Percentiles rank a stretch among this genome's conserved stretches.
Conservation (phyloP, 352 stramenopile genomes). For the Phytophthora hibernalis region DNA sequence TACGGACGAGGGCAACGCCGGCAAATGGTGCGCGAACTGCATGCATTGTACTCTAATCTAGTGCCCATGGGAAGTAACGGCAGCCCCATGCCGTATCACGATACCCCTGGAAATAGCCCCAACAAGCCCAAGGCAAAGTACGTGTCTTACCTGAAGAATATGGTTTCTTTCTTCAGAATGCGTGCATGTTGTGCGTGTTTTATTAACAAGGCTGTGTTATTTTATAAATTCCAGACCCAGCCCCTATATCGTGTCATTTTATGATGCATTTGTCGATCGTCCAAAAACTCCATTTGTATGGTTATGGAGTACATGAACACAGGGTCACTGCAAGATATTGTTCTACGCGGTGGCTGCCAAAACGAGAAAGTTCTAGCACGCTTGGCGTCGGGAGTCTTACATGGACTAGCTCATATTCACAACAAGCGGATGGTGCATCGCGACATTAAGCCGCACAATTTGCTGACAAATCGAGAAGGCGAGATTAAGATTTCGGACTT, state of each 20-base stretch:
- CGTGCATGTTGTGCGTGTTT: neutral
- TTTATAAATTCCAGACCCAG: conserved; percentile 56
- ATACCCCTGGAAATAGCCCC: conserved; percentile 19
- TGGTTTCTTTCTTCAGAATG: neutral
- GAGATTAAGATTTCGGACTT: conserved; percentile 92
- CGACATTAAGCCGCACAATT: conserved; percentile 93
- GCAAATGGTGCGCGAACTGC: conserved; percentile 92
- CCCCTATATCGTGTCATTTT: conserved; percentile 93
- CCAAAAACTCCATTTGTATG: conserved; percentile 88
- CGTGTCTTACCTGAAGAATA: conserved; percentile 8
- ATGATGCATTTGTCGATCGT: conserved; percentile 92
- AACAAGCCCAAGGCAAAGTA: conserved; percentile 55
- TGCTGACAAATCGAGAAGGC: conserved; percentile 88
- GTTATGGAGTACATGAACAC: conserved; percentile 96
- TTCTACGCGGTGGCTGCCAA: conserved; percentile 78
- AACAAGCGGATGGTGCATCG: conserved; percentile 90
- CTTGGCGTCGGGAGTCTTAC: conserved; percentile 75
- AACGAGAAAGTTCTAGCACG: conserved; percentile 86
- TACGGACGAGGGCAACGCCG: conserved; percentile 84
- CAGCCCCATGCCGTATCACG: conserved; percentile 30
- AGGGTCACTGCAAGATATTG: conserved; percentile 91
- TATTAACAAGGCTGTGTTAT: neutral
- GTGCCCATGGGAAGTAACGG: conserved; percentile 71
- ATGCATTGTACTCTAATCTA: conserved; percentile 91
- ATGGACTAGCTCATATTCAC: conserved; percentile 89